Evolutionary conservation across 306 rosid species (phyloP), one percentile per base, ranked within the genome.

Genomic region (Corylus americana): DNA sequence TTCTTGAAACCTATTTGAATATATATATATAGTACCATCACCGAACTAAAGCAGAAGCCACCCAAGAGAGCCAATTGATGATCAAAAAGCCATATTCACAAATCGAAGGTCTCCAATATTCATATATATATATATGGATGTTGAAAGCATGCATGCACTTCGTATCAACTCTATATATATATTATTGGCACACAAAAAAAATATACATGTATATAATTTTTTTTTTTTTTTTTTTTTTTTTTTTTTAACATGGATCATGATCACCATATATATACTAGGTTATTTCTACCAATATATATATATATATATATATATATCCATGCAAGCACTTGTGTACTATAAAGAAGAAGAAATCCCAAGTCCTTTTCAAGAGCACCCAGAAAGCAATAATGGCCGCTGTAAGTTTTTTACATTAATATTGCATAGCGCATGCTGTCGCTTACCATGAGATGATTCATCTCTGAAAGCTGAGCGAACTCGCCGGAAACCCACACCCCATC

Each of bases 351-450:
- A 27, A 51, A 63, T 11, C 64, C 74, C 31, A 79, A 11, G 67
- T 55, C 73, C 68, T 49, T 70, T 63, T 67, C 2, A n/a, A 49
- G 22, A 55, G 7, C 18, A 22, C 22, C 80, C 70, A 14, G 47
- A 76, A 72, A 76, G 3, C 72, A 42, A 77, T 49, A 25, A 59
- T 25, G 58, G 50, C 16, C 14, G 55, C 63, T 79, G 27, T 50
- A 12, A 11, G 42, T 68, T 39, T 39, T 72, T 83, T 85, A 95
- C 97, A 95, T 92, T 86, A 95, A 90, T 81, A 95, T 92, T 74
- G 98, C 98, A 85, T 92, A 95, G 77, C 98, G 93, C 98, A 92
- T 92, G 89, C 98, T 88, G 6, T 95, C 98, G 81, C 83, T 92
- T 11, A 92, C 98, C 98, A 95, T 92, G 13, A 95, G 93, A 79